Conservation (phyloP, 331 rosid genomes). For the Quercus lobata region DNA sequence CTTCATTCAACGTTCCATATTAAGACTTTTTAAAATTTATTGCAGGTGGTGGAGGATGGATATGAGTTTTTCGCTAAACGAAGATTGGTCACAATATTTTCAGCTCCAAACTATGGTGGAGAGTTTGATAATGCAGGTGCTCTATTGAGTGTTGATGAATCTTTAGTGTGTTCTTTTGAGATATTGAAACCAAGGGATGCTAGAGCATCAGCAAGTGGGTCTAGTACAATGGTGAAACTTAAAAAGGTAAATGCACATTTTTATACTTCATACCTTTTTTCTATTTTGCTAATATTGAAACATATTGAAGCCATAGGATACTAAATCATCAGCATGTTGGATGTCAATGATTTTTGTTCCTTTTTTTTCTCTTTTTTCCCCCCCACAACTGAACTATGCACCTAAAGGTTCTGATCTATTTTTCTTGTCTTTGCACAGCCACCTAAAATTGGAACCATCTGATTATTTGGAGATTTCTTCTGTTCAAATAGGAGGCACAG, state of each 20-base stretch:
- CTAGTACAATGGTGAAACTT: constrained; percentile 30
- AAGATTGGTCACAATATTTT: constrained; percentile 79
- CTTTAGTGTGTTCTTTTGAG: constrained; percentile 85
- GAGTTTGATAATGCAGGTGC: constrained; percentile 97
- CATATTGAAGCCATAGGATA: background rate
- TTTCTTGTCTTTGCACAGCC: constrained; percentile 42
- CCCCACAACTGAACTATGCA: background rate
- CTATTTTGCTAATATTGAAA: background rate
- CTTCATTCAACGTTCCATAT: background rate
- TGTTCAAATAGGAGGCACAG: constrained; percentile 28
- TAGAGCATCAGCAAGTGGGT: constrained; percentile 48
- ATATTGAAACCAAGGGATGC: constrained; percentile 63
- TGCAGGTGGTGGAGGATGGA: constrained; percentile 97
- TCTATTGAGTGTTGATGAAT: constrained; percentile 76
- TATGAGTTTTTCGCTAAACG: constrained; percentile 88
- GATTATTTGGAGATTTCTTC: constrained; percentile 26
- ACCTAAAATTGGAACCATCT: constrained; percentile 43
- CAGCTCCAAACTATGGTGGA: constrained; percentile 97
- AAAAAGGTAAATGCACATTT: constrained; percentile 53
- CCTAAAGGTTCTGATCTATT: background rate
- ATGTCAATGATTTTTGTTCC: background rate
- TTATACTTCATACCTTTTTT: background rate
- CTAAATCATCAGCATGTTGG: background rate
- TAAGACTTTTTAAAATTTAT: background rate
- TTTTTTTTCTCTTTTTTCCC: background rate